These are phyloP conservation scores for Aechmea fasciata DNA, from an alignment of 176 grass and related monocot species.

Conservation along the genomic window DNA sequence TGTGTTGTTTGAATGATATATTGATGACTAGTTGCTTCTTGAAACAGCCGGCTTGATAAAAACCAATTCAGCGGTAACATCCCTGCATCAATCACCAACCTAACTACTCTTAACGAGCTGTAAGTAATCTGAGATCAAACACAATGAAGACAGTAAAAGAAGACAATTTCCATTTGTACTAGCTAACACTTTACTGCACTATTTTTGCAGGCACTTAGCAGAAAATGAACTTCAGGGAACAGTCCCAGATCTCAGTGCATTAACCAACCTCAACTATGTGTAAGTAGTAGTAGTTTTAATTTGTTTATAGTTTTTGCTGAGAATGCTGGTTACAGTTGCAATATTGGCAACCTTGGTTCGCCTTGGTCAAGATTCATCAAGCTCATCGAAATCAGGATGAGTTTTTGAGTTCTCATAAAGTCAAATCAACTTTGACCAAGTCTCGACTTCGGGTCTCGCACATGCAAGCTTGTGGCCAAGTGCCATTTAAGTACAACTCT, in stretches of 20 bases:
- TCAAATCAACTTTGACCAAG: too few species aligned
- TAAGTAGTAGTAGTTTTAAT: constrained; percentile 33
- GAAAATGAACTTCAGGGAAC: constrained; percentile 27
- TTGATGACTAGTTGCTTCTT: constrained; percentile 20
- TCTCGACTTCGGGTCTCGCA: too few species aligned
- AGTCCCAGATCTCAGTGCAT: constrained; percentile 44
- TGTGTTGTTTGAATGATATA: not conserved
- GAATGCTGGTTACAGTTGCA: too few species aligned
- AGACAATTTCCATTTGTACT: too few species aligned
- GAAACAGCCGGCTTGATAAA: constrained; percentile 54
- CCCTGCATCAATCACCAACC: constrained; percentile 43
- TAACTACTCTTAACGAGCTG: constrained; percentile 47
- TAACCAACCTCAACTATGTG: constrained; percentile 35
- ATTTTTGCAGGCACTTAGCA: constrained; percentile 43
- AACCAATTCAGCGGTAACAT: constrained; percentile 45
- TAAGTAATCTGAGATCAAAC: constrained; percentile 32
- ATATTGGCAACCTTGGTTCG: too few species aligned
- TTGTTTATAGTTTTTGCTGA: not conserved
- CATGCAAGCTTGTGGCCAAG: too few species aligned
- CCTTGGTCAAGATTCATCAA: too few species aligned
- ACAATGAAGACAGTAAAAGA: not conserved
- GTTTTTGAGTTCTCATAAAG: too few species aligned
- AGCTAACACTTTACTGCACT: too few species aligned
- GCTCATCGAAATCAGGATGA: too few species aligned
- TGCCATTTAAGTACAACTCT: too few species aligned